phyloP scores from a whole-genome alignment of 805 yeast species.

The Nakazawaea siamensis region DNA sequence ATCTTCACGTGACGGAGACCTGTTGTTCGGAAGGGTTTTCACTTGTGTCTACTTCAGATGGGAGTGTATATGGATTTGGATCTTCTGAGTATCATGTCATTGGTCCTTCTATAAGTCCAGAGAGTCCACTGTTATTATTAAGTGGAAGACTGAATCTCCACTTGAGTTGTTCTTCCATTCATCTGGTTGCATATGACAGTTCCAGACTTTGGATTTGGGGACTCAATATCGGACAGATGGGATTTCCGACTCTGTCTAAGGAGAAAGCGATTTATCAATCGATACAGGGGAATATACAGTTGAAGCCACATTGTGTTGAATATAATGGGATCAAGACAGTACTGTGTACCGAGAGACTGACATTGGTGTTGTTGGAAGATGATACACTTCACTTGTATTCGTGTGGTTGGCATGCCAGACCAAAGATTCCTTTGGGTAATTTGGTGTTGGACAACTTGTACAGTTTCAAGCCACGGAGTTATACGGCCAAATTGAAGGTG shows the following conservation, averaged over 20 bases:
- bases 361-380: conserved; percentile 50
- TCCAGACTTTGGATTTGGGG: conserved; percentile 64
- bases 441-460: conserved; percentile 45
- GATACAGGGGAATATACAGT: too few relatives aligned
- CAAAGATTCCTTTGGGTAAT: conserved; percentile 25
- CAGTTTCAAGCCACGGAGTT: conserved; percentile 41
- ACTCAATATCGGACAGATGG: conserved; percentile 75
- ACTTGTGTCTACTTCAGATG: too few relatives aligned
- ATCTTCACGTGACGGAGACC: too few relatives aligned
- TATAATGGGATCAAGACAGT: conserved; percentile 46
- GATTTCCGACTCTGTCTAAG: conserved; percentile 29
- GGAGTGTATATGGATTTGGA: conserved; percentile 88
- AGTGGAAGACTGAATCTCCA: too few relatives aligned
- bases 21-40: too few relatives aligned
- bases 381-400: conserved; percentile 58
- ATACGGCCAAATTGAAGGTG: conserved; percentile 31
- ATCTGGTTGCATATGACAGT: conserved; percentile 52
- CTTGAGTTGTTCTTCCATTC: conserved; percentile 51
- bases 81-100: conserved; percentile 59
- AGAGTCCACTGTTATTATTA: too few relatives aligned
- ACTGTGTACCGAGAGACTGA: conserved; percentile 58
- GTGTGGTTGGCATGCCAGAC: conserved; percentile 48
- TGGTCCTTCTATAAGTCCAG: too few relatives aligned
- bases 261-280: too few relatives aligned
- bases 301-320: too few relatives aligned